Evolutionary conservation across 331 rosid genomes (phyloP).

Genomic region (Pyrus hybrid): DNA sequence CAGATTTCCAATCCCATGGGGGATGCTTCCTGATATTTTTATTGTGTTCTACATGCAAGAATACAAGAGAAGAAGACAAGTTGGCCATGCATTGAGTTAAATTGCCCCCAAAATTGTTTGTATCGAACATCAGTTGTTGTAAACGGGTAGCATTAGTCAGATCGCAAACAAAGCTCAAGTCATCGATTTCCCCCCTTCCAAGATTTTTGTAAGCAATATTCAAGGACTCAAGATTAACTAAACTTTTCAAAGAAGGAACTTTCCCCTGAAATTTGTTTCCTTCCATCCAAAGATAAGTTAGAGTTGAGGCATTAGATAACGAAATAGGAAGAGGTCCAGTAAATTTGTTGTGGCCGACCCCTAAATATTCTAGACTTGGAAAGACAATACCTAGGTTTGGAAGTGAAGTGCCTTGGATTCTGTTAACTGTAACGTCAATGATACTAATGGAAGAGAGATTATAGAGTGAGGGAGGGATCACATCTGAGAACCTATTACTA

Average conservation of each 20-base stretch:
- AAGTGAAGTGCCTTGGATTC: background rate
- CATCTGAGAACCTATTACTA: rapidly evolving
- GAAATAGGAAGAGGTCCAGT: background rate
- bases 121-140: rapidly evolving
- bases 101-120: background rate
- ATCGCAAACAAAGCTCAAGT: background rate
- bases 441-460: background rate
- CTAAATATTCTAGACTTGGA: background rate
- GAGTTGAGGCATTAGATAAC: conserved; percentile 7
- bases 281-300: rapidly evolving
- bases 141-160: background rate
- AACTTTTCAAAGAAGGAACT: background rate
- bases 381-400: background rate
- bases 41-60: rapidly evolving
- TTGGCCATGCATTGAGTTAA: background rate
- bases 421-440: rapidly evolving
- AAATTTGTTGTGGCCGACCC: rapidly evolving
- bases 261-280: background rate
- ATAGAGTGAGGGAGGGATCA: background rate
- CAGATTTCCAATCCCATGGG: background rate
- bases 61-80: background rate
- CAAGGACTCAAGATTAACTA: background rate
- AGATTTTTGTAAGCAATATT: background rate
- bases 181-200: background rate
- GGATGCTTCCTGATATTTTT: background rate